These are phyloP conservation scores for Rhizopus sp. DNA, from an alignment of 371 early-diverging fungal species.

Conservation along the genomic window DNA sequence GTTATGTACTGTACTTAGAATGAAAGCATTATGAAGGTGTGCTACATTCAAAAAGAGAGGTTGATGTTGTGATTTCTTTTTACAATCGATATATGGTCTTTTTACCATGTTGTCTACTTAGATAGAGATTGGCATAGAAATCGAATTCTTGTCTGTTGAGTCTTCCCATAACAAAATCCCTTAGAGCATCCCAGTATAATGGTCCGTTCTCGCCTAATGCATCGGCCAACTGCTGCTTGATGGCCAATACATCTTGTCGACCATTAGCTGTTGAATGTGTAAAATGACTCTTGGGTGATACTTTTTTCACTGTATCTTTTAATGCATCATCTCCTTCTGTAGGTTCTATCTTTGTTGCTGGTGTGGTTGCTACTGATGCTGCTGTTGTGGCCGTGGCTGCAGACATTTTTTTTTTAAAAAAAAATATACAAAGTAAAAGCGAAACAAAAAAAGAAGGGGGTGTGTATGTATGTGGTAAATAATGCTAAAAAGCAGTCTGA, in stretches of 20 bases:
- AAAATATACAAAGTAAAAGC: no score
- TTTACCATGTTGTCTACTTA: conserved; percentile 64
- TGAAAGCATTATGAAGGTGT: conserved; percentile 77
- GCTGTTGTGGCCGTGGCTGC: background rate
- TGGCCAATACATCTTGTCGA: conserved; percentile 68
- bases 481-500: no score
- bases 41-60: conserved; percentile 38
- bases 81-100: background rate
- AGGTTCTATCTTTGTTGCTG: background rate
- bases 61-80: conserved; percentile 1
- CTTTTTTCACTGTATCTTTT: conserved; percentile 1
- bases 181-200: conserved; percentile 76
- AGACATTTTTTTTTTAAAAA: no score
- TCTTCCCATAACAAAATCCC: conserved; percentile 78
- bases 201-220: conserved; percentile 80
- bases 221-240: conserved; percentile 80
- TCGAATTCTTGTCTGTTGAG: conserved; percentile 80
- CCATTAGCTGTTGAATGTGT: conserved; percentile 43
- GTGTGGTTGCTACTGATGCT: background rate
- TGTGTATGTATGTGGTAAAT: no score
- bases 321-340: background rate
- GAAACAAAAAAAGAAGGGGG: no score
- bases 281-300: conserved; percentile 26
- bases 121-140: conserved; percentile 72
- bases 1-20: conserved; percentile 78